Evolutionary conservation across 192 early-diverging fungal genomes (phyloP).

Genomic region (Mortierella antarctica): DNA sequence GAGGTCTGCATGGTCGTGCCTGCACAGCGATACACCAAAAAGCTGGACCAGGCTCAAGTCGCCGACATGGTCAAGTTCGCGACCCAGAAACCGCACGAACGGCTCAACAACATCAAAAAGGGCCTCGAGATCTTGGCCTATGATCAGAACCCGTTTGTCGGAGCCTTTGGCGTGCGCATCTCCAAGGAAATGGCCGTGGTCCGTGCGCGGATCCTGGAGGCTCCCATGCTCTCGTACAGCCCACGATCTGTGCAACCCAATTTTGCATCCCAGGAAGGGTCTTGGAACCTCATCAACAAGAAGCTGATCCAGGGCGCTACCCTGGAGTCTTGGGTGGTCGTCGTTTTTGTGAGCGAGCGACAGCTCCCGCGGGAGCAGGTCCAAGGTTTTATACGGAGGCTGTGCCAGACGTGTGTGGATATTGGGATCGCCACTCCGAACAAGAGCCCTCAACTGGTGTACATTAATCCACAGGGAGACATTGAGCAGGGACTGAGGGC

Average conservation of each 20-base stretch:
- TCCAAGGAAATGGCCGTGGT: conserved; percentile 73
- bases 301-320: conserved; percentile 76
- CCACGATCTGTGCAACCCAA: conserved; percentile 51
- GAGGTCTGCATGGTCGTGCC: conserved; percentile 89
- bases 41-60: conserved; percentile 86
- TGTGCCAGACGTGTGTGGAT: conserved; percentile 78
- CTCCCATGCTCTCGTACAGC: conserved; percentile 78
- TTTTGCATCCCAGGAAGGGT: conserved; percentile 72
- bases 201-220: conserved; percentile 82
- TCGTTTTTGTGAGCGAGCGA: conserved; percentile 75
- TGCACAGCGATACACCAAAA: conserved; percentile 85
- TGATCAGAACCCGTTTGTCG: conserved; percentile 73
- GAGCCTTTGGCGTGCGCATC: conserved; percentile 78
- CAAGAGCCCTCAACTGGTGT: conserved; percentile 56
- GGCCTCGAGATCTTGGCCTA: conserved; percentile 75
- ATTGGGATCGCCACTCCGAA: conserved; percentile 70
- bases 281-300: conserved; percentile 91
- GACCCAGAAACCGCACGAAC: conserved; percentile 79
- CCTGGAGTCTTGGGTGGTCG: conserved; percentile 84
- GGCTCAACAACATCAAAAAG: conserved; percentile 81
- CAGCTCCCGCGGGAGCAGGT: conserved; percentile 61
- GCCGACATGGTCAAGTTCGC: conserved; percentile 97
- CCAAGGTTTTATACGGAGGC: conserved; percentile 76
- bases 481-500: conserved; percentile 74
- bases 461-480: conserved; percentile 72